These are phyloP conservation scores for Paraleonurus japonicus DNA, from an alignment of 257 asterid genomes.

Conservation along the genomic window DNA sequence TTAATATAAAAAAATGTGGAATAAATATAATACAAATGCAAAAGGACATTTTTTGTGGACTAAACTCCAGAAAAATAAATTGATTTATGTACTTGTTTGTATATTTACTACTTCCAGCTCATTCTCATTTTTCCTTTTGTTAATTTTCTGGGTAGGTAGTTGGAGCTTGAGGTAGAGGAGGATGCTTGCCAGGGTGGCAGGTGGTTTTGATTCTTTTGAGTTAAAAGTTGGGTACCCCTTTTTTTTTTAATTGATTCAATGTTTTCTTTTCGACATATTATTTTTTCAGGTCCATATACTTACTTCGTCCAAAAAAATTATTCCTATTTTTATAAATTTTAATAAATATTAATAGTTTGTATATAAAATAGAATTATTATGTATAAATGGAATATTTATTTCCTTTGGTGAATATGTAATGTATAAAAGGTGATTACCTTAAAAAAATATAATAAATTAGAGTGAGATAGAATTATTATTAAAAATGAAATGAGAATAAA, in stretches of 20 bases:
- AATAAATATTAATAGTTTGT: too few species aligned
- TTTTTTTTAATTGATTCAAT: neutral
- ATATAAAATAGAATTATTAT: too few species aligned
- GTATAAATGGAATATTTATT: too few species aligned
- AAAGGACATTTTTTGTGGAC: neutral
- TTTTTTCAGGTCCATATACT: neutral
- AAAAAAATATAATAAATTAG: too few species aligned
- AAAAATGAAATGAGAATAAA: too few species aligned
- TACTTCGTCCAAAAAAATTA: neutral
- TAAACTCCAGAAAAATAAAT: neutral
- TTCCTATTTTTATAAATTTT: too few species aligned
- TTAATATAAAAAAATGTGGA: neutral
- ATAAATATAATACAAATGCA: neutral
- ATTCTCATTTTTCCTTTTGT: neutral
- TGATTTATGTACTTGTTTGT: neutral
- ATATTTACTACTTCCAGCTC: neutral
- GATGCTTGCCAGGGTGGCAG: conserved; percentile 16
- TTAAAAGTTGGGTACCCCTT: neutral
- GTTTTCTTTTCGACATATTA: neutral
- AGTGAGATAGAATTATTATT: too few species aligned
- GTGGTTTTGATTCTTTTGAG: conserved; percentile 16
- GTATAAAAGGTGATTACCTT: too few species aligned
- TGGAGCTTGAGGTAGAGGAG: neutral
- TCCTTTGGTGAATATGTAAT: too few species aligned
- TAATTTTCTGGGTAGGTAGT: conserved; percentile 26